These are phyloP conservation scores for Anisodus acutangulus DNA, from an alignment of 257 asterid genomes.

Conservation along the genomic window DNA sequence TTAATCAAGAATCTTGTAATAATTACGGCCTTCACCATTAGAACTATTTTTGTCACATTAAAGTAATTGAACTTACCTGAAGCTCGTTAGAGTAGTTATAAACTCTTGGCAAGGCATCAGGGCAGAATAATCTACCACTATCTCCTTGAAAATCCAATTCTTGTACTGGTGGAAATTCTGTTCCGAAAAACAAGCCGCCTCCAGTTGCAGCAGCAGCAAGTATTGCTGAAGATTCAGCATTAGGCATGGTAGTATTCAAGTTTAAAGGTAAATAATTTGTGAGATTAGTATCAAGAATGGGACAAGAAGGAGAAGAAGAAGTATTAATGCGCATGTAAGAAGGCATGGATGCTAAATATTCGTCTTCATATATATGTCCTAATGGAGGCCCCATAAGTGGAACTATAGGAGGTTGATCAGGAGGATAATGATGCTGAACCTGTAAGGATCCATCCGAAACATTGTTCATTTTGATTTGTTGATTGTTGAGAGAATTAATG, in stretches of 20 bases:
- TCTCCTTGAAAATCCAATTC: slow-evolving; percentile 75
- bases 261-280: slow-evolving; percentile 50
- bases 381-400: slow-evolving; percentile 52
- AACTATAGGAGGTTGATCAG: slow-evolving; percentile 34
- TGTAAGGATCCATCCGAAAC: not conserved
- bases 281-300: slow-evolving; percentile 53
- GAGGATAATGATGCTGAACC: slow-evolving; percentile 35
- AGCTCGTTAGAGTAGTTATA: slow-evolving; percentile 64
- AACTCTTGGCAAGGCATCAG: slow-evolving; percentile 57
- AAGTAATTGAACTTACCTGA: slow-evolving; percentile 53
- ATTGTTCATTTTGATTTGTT: slow-evolving; percentile 32
- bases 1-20: too few species aligned
- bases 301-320: slow-evolving; percentile 46
- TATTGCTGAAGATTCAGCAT: slow-evolving; percentile 54
- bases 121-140: slow-evolving; percentile 57
- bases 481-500: slow-evolving; percentile 39
- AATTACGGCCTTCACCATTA: too few species aligned
- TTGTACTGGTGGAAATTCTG: slow-evolving; percentile 53
- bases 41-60: not conserved
- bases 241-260: slow-evolving; percentile 46
- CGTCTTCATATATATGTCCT: slow-evolving; percentile 53
- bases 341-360: slow-evolving; percentile 47
- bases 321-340: slow-evolving; percentile 49
- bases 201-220: slow-evolving; percentile 37
- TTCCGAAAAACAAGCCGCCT: slow-evolving; percentile 48